Evolutionary conservation across 805 yeast species (phyloP), one percentile per base, ranked within the genome.

Genomic region (Ogataea methanolica): DNA sequence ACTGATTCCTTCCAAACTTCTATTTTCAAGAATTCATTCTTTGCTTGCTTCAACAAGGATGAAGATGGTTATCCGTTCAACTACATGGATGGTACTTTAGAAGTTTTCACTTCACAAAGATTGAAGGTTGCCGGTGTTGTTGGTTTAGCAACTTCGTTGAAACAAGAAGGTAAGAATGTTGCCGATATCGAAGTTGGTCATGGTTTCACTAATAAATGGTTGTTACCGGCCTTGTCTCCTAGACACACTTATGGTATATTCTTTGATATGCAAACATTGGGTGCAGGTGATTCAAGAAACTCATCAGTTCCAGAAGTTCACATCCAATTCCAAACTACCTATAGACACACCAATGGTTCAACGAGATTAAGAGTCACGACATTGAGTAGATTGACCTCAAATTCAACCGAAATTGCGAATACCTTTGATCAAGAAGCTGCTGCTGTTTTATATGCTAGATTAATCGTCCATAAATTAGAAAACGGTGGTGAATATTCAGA

Each of bases 341-440:
- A 94, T 70, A 96, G 94, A 72, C 98, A 94, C 70, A 78, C 97
- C n/a, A 83, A 91, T 29, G 99, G 99, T 48, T 78, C 92, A 12
- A 85, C 80, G 62, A 79, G 97, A 61, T 73, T 88, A 50, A 80
- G 97, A 58, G 97, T 94, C 34, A 92, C 99, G 21, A 94, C 98
- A 0, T 75, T 94, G 49, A 72, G 74, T 48, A 74, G 80, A 62
- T 65, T 75, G 50, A 75, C 80, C 48, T 76, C 82, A 14, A 63
- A 61, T 42, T 68, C 75, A 23, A 79, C 78, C 39, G 79, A 75
- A 42, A 68, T 79, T 49, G 70, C 81, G 16, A 69, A 69, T 49
- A 61, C 94, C n/a, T 94, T 94, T 66, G 99, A 94, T 70, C 98
- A 94, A 74, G 98, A 94, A 69, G 96, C 97, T 12, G 97, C 99